Evolutionary conservation across 75 land plant genomes (phyloP).

Genomic region (Larix kaempferi): DNA sequence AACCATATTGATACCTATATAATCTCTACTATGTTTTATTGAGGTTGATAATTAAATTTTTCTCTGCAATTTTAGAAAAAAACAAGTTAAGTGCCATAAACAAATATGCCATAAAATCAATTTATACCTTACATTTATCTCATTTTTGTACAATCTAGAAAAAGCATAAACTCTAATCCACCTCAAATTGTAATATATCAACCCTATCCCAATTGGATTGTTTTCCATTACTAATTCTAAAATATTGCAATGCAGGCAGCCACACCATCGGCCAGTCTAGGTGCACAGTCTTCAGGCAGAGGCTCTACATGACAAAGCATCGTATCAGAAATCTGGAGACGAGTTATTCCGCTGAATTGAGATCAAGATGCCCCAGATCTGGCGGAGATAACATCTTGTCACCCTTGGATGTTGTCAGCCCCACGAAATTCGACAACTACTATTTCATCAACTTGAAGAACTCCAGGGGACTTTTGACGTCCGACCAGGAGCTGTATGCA

Average conservation of each 20-base stretch:
- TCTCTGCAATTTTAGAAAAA: too few species aligned
- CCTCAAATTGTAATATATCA: too few species aligned
- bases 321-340: neutral
- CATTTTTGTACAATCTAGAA: too few species aligned
- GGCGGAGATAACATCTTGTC: slow-evolving; percentile 10
- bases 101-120: too few species aligned
- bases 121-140: too few species aligned
- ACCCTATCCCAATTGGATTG: too few species aligned
- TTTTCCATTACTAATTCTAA: neutral
- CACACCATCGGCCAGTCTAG: slow-evolving; percentile 74
- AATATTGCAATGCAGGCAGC: slow-evolving; percentile 36
- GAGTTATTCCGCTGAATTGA: slow-evolving; percentile 13
- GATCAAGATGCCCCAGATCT: slow-evolving; percentile 35
- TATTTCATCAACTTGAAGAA: slow-evolving; percentile 36
- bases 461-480: slow-evolving; percentile 34
- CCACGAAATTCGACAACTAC: slow-evolving; percentile 44
- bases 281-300: slow-evolving; percentile 65
- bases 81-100: too few species aligned
- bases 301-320: slow-evolving; percentile 32
- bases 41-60: too few species aligned
- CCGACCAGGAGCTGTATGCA: slow-evolving; percentile 42
- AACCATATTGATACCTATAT: too few species aligned
- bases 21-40: too few species aligned
- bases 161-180: too few species aligned
- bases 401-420: slow-evolving; percentile 24